Percentiles rank a stretch among this genome's conserved stretches.
Evolutionary conservation across 192 early-diverging fungal genomes (phyloP).

Genomic region (Coemansia sp.): DNA sequence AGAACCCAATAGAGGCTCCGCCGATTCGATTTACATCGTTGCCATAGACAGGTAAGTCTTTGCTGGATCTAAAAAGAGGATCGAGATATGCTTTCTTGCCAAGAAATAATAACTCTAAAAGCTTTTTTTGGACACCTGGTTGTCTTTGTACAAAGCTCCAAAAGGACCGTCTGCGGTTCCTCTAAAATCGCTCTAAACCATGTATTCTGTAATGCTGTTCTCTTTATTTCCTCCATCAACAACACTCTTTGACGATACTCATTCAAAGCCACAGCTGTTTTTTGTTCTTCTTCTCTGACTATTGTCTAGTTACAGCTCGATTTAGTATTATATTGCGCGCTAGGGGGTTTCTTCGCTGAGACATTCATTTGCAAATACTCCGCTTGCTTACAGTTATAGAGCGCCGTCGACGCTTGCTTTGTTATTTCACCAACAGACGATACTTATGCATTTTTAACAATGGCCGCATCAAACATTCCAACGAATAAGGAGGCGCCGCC

Average conservation of each 20-base stretch:
- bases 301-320: neutral
- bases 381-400: no score
- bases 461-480: conserved; percentile 1
- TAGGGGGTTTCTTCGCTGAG: neutral
- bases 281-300: neutral
- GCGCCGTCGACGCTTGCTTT: neutral
- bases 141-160: conserved; percentile 3
- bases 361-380: neutral
- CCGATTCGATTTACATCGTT: conserved; percentile 1
- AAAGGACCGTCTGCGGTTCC: neutral
- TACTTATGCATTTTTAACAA: neutral
- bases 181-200: neutral
- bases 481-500: neutral
- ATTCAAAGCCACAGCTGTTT: neutral
- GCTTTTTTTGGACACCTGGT: neutral
- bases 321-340: neutral
- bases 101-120: neutral
- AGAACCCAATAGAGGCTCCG: neutral
- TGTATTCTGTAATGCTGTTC: neutral
- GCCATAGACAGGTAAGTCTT: conserved; percentile 1
- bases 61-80: neutral
- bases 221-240: neutral
- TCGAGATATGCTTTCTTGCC: neutral
- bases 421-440: neutral
- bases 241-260: no score